Conservation (phyloP, 139 green algal species). For the Chlorella sp. region DNA sequence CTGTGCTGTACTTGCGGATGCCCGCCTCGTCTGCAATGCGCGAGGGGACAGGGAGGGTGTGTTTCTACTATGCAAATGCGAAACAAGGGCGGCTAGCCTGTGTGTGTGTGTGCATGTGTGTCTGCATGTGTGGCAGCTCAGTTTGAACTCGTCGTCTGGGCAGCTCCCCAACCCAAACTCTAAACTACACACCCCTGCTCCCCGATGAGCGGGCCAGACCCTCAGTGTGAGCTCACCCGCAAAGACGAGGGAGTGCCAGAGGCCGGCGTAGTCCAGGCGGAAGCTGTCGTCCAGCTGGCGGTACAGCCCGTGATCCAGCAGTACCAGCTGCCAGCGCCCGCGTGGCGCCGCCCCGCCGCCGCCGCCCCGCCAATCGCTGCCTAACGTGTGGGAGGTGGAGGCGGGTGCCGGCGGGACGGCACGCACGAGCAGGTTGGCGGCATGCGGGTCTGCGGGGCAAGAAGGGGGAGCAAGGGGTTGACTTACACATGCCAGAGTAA, state of each 20-base stretch:
- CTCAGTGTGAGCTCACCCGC: conserved; percentile 26
- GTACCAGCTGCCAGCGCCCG: conserved; percentile 74
- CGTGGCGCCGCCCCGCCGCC: background rate
- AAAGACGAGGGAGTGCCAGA: conserved; percentile 89
- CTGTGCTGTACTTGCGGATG: conserved; percentile 69
- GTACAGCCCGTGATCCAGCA: conserved; percentile 93
- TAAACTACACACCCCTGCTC: background rate
- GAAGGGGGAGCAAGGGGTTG: too few relatives aligned
- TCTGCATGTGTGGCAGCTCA: too few relatives aligned
- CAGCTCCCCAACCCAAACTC: background rate
- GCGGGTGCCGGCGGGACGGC: background rate
- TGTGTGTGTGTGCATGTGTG: too few relatives aligned
- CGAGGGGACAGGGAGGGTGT: background rate
- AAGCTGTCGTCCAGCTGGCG: conserved; percentile 64
- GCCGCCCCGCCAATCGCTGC: background rate
- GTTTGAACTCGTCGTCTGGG: too few relatives aligned
- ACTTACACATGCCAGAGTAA: too few relatives aligned
- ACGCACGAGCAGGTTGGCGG: conserved; percentile 77
- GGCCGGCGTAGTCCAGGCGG: conserved; percentile 74
- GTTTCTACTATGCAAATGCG: background rate
- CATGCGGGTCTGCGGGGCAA: conserved; percentile 41
- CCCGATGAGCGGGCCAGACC: background rate
- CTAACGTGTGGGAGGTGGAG: background rate
- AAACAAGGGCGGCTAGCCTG: too few relatives aligned
- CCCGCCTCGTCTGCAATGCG: conserved; percentile 62